These are phyloP conservation scores for Fusarium graminum DNA, from an alignment of 2,329 filamentous ascomycete genomes.

Conservation along the genomic window DNA sequence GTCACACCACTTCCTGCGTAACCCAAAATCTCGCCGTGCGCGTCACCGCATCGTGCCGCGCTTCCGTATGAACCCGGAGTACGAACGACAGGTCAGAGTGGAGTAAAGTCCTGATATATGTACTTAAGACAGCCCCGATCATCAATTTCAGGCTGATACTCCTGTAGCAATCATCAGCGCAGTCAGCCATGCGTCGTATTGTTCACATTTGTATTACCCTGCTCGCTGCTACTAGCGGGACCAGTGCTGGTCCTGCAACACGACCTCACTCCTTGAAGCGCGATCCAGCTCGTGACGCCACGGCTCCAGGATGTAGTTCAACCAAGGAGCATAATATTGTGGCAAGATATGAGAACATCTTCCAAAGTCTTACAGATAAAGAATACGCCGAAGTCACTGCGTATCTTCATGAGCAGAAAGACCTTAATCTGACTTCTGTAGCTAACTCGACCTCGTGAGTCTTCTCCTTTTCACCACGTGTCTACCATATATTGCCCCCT, in stretches of 20 bases:
- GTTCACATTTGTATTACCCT: no score
- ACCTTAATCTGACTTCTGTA: slow-evolving; percentile 35
- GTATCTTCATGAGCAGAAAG: slow-evolving; percentile 25
- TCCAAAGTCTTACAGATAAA: slow-evolving; percentile 29
- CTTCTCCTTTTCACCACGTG: neutral
- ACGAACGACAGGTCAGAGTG: no score
- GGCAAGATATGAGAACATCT: slow-evolving; percentile 25
- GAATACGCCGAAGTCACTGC: slow-evolving; percentile 36
- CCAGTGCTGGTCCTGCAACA: slow-evolving; percentile 10
- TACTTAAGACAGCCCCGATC: no score
- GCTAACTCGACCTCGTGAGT: slow-evolving; percentile 38
- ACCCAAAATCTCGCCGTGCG: no score
- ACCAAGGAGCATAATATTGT: neutral
- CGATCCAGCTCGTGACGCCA: neutral
- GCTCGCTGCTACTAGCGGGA: no score
- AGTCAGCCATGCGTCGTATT: no score
- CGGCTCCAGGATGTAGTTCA: neutral
- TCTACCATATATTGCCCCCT: neutral
- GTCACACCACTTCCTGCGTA: no score
- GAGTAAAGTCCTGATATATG: no score
- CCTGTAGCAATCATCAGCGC: no score
- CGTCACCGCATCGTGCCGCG: no score
- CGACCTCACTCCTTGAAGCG: slow-evolving; percentile 28
- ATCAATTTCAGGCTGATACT: no score
- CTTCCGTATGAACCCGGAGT: no score